Conservation (phyloP, 257 asterid species). For the Primulina tabacum region DNA sequence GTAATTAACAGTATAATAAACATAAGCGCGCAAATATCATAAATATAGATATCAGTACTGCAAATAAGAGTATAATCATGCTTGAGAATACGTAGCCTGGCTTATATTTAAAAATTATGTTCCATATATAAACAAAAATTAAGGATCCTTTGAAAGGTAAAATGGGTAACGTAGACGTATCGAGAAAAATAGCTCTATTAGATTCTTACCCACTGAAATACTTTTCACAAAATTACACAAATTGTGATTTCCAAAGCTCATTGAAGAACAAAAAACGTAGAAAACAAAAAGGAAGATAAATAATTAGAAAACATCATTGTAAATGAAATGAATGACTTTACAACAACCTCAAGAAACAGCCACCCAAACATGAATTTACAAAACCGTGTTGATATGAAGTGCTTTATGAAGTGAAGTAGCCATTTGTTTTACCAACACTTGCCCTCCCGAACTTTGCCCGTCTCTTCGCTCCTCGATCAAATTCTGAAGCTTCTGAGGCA, state of each 20-base stretch:
- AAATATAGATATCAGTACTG: too few species aligned
- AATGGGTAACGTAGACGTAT: too few species aligned
- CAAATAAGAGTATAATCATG: too few species aligned
- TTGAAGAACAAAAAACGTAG: not conserved
- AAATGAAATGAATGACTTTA: not conserved
- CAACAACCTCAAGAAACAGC: not conserved
- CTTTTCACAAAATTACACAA: not conserved
- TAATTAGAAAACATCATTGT: not conserved
- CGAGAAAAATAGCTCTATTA: too few species aligned
- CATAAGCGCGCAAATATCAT: too few species aligned
- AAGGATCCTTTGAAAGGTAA: too few species aligned
- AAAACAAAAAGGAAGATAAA: not conserved
- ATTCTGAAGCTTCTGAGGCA: slow-evolving; percentile 84
- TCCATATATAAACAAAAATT: too few species aligned
- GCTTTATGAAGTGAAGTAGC: slow-evolving; percentile 98
- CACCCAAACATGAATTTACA: slow-evolving; percentile 35
- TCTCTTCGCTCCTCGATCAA: slow-evolving; percentile 94
- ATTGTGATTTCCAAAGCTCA: not conserved
- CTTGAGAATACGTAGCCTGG: too few species aligned
- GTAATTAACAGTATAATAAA: too few species aligned
- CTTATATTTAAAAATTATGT: too few species aligned
- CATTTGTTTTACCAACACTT: slow-evolving; percentile 97
- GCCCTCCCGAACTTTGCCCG: slow-evolving; percentile 96
- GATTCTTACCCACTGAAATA: not conserved
- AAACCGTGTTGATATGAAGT: slow-evolving; percentile 88